Conservation (phyloP, 768 basidiomycete genomes). For the Vararia minispora region DNA sequence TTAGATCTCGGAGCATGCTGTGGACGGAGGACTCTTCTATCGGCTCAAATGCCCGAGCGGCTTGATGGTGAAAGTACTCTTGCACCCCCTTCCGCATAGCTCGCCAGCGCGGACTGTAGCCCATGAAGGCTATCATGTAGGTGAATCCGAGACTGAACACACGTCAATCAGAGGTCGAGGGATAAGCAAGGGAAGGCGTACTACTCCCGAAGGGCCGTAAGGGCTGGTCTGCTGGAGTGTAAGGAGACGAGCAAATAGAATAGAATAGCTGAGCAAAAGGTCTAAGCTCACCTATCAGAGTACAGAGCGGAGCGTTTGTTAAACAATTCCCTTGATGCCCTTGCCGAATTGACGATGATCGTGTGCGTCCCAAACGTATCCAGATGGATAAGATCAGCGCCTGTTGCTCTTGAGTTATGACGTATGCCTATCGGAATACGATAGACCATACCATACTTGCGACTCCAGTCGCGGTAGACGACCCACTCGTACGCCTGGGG, state of each 20-base stretch:
- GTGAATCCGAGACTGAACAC: too few species aligned
- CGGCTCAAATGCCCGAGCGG: too few species aligned
- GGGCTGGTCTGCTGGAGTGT: too few species aligned
- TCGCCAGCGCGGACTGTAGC: constrained; percentile 31
- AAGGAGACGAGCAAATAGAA: too few species aligned
- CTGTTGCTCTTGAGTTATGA: neutral
- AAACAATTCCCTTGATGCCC: constrained; percentile 3
- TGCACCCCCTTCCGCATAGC: constrained; percentile 30
- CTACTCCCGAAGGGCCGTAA: too few species aligned
- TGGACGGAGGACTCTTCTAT: too few species aligned
- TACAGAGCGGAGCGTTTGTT: constrained; percentile 3
- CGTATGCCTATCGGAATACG: neutral
- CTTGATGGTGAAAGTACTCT: constrained; percentile 27
- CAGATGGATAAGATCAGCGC: constrained; percentile 2
- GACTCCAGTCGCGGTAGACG: neutral
- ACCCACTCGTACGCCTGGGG: neutral
- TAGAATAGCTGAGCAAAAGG: too few species aligned
- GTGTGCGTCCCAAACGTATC: constrained; percentile 1
- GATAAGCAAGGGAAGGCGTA: too few species aligned
- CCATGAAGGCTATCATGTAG: too few species aligned
- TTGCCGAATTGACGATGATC: constrained; percentile 4
- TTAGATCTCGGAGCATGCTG: constrained; percentile 21
- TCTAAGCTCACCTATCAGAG: constrained; percentile 5
- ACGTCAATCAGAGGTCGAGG: too few species aligned
- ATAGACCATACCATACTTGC: neutral